phyloP scores from a whole-genome alignment of 2,329 filamentous ascomycete genomes.

The Ceratocystis smalleyi region DNA sequence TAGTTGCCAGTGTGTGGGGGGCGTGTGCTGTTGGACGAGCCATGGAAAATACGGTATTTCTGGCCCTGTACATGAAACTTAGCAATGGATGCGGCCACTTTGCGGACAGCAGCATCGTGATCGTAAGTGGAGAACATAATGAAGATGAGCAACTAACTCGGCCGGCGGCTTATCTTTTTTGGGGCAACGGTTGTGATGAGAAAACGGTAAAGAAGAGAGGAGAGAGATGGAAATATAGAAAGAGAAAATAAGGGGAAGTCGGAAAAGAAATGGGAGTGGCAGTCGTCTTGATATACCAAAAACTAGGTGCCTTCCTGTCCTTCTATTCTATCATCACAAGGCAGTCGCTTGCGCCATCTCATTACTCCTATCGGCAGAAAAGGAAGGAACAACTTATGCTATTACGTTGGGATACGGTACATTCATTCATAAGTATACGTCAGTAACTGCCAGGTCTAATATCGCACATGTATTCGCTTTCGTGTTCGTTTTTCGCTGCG shows the following conservation, averaged over 20 bases:
- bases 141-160: neutral
- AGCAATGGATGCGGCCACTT: conserved; percentile 30
- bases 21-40: conserved; percentile 62
- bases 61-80: conserved; percentile 30
- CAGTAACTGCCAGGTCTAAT: neutral
- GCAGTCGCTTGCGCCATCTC: neutral
- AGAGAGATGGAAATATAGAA: neutral
- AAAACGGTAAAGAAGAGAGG: neutral
- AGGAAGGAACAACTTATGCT: neutral
- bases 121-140: conserved; percentile 20
- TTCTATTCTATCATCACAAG: neutral
- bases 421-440: neutral
- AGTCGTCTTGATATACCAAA: neutral
- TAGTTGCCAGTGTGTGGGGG: conserved; percentile 36
- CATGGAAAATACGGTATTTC: conserved; percentile 62
- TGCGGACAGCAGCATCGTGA: conserved; percentile 30
- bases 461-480: neutral
- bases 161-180: too few species aligned
- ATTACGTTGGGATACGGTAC: neutral
- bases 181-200: too few species aligned
- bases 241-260: conserved; percentile 12
- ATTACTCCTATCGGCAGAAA: neutral
- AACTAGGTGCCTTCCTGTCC: neutral
- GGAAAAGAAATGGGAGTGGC: conserved; percentile 19
- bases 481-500: too few species aligned